A percentile compares a stretch with the other conserved stretches of the same genome.
Conservation (phyloP, 352 stramenopile genomes). For the Achlya hypogyna region DNA sequence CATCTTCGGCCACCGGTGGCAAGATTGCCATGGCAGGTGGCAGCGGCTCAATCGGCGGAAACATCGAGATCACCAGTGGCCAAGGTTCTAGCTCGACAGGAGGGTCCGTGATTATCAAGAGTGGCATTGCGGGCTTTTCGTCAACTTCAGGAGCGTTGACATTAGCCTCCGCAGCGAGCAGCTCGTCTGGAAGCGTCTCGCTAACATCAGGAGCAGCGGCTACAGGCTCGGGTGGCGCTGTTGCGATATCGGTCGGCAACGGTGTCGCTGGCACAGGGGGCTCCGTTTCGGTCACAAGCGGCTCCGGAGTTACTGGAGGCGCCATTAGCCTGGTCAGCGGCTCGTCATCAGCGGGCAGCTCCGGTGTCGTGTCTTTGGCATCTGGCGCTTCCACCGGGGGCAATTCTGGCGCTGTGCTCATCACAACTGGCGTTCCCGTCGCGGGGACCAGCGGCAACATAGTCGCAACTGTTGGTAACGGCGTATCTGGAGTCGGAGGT, state of each 20-base stretch:
- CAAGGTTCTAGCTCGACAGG: not conserved
- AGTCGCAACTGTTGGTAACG: not conserved
- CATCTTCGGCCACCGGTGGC: too few relatives aligned
- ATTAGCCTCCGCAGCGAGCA: not conserved
- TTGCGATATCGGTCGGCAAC: slow-evolving; percentile 30
- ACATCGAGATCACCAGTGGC: not conserved
- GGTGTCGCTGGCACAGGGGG: too few relatives aligned
- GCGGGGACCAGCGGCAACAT: slow-evolving; percentile 2
- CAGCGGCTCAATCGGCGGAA: slow-evolving; percentile 16
- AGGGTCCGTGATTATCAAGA: not conserved
- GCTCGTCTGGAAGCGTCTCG: not conserved
- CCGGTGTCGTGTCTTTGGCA: too few relatives aligned
- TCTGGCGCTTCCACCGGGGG: too few relatives aligned
- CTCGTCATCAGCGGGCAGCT: too few relatives aligned
- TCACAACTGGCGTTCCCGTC: not conserved
- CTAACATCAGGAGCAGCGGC: not conserved
- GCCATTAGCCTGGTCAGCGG: not conserved
- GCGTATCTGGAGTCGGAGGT: slow-evolving; percentile 1
- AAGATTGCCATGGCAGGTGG: slow-evolving; percentile 28
- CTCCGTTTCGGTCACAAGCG: slow-evolving; percentile 9
- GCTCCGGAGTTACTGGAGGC: not conserved
- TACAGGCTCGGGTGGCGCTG: not conserved
- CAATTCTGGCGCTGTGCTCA: not conserved
- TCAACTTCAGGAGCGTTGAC: too few relatives aligned
- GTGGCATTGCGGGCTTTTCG: not conserved